A percentile compares a stretch with the other conserved stretches of the same genome.
These are phyloP conservation scores for Gymnopilus dilepis DNA, from an alignment of 768 basidiomycete genomes.

Conservation along the genomic window DNA sequence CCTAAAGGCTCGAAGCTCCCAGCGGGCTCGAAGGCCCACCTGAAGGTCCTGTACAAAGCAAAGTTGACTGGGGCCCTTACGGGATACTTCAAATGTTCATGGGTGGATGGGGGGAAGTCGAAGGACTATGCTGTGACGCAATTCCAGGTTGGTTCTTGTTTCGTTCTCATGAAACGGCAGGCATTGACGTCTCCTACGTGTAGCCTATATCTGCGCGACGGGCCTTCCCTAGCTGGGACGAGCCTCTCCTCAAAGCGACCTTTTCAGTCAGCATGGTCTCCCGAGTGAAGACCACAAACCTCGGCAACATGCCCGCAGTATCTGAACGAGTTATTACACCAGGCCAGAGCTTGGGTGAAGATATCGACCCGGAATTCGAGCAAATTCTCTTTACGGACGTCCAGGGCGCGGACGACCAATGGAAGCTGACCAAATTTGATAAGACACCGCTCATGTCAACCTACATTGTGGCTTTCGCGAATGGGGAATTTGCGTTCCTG, in stretches of 20 bases:
- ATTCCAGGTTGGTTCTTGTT: slow-evolving; percentile 63
- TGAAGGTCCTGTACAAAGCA: slow-evolving; percentile 71
- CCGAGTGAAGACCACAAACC: slow-evolving; percentile 69
- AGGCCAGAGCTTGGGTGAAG: slow-evolving; percentile 31
- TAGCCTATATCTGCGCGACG: slow-evolving; percentile 86
- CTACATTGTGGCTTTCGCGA: slow-evolving; percentile 88
- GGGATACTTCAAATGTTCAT: slow-evolving; percentile 80
- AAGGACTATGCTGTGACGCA: slow-evolving; percentile 84
- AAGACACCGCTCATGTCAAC: slow-evolving; percentile 89
- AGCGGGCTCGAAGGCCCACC: slow-evolving; percentile 67
- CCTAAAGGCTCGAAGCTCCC: slow-evolving; percentile 59
- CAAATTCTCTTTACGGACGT: slow-evolving; percentile 38
- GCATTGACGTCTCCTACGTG: neutral
- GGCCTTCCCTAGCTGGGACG: slow-evolving; percentile 92
- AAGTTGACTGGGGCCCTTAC: slow-evolving; percentile 73
- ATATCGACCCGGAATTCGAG: slow-evolving; percentile 37
- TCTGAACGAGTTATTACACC: slow-evolving; percentile 60
- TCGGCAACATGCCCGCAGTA: slow-evolving; percentile 88
- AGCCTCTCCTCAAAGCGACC: slow-evolving; percentile 88
- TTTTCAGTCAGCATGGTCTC: slow-evolving; percentile 81
- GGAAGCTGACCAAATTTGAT: slow-evolving; percentile 85
- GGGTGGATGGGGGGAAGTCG: slow-evolving; percentile 65
- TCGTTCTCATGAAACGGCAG: neutral
- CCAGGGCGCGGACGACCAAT: slow-evolving; percentile 46
- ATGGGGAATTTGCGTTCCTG: slow-evolving; percentile 75